A percentile compares a stretch with the other conserved stretches of the same genome.
These are phyloP conservation scores for Lachancea nothofagi DNA, from an alignment of 805 yeast genomes.

Conservation along the genomic window DNA sequence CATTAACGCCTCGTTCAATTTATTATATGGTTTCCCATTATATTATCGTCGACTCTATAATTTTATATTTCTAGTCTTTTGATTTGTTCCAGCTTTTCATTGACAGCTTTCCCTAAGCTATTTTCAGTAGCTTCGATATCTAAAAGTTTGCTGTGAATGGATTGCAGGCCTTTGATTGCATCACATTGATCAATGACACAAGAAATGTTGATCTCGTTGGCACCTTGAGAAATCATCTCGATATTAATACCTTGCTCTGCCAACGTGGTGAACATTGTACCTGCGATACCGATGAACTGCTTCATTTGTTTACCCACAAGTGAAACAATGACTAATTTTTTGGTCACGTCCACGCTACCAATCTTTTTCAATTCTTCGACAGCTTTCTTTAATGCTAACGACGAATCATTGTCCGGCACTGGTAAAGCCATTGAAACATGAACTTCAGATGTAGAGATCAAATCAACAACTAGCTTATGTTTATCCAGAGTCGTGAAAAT, in stretches of 20 bases:
- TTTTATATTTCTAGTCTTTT: slow-evolving; percentile 32
- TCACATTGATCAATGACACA: slow-evolving; percentile 86
- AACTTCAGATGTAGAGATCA: slow-evolving; percentile 95
- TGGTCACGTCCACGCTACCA: slow-evolving; percentile 86
- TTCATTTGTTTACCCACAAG: slow-evolving; percentile 97
- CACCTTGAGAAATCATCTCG: slow-evolving; percentile 98
- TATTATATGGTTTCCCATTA: not conserved
- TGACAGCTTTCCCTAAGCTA: slow-evolving; percentile 34
- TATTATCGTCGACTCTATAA: not conserved
- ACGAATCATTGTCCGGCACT: slow-evolving; percentile 58
- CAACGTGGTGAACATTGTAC: slow-evolving; percentile 89
- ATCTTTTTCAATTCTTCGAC: slow-evolving; percentile 69
- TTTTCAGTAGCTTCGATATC: slow-evolving; percentile 36
- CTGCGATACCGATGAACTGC: slow-evolving; percentile 93
- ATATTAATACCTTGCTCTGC: slow-evolving; percentile 90
- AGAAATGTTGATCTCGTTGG: slow-evolving; percentile 93
- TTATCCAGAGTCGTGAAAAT: slow-evolving; percentile 83
- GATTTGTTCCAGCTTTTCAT: slow-evolving; percentile 43
- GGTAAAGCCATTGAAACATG: slow-evolving; percentile 98
- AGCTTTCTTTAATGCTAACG: slow-evolving; percentile 58
- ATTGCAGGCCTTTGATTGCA: slow-evolving; percentile 76
- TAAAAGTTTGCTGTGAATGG: slow-evolving; percentile 73
- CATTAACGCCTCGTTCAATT: not conserved
- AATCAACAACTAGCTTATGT: slow-evolving; percentile 82
- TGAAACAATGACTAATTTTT: slow-evolving; percentile 85